Base-by-base conservation (phyloP, 257 asterid genomes). In the Fraxinus cuspidata region DNA sequence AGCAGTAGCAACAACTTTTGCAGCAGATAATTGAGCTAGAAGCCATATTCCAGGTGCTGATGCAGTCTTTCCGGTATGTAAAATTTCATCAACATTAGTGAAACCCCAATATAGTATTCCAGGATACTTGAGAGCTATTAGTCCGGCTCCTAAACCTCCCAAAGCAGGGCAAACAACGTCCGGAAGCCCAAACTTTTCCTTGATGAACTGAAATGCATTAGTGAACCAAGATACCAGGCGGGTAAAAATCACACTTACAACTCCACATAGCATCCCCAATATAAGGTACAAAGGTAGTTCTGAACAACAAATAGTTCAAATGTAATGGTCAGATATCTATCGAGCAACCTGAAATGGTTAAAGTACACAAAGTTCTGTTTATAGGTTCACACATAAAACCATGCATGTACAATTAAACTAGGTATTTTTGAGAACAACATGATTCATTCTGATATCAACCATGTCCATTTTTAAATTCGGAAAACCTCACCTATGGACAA, bases 21-120 rank as follows among this genome's bases (percentile, higher is more conserved):
- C 97, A 29, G 98, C 97, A 25, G 93, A 44, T 81, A 93, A 82
- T 75, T 96, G 99, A 68, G 94, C 97, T 74, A 96, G 89, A 79
- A 92, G 94, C 96, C 98, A 89, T 71, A 96, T 96, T 79, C 99
- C 98, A 3, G 99, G 99, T 21, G 99, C 99, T 53, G 99, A 96
- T 35, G 99, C 98, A 49, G 93, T 92, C 85, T 96, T 96, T 75
- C 99, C 99, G 53, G 99, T 96, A 74, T 87, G 98, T 76, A 96
- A 89, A 79, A 96, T 96, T 83, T 96, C 98, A 81, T 96, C 98
- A 51, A 96, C 99, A 74, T 96, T 96, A 78, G 96, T 96, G 84
- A 96, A 96, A 73, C 99, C 98, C 99, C 99, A 93, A 78, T 96
- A 96, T 53, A 96, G 89, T 78, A 92, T 87, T 85, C 99, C 99